A percentile compares a stretch with the other conserved stretches of the same genome.
Conservation (phyloP, 805 yeast species). For the Huiozyma naganishii region DNA sequence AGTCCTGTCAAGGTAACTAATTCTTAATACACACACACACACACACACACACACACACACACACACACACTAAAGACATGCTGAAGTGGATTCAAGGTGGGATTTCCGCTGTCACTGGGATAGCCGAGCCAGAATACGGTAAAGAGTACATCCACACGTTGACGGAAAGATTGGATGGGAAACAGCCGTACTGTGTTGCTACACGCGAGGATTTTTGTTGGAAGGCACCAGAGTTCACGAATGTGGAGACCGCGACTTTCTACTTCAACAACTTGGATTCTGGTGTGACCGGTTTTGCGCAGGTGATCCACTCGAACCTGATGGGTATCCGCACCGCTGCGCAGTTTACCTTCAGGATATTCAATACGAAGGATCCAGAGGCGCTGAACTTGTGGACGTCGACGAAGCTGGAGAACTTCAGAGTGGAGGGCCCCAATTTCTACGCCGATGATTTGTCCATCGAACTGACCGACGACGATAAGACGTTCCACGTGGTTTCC, state of each 20-base stretch:
- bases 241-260: constrained; percentile 92
- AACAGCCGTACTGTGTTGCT: constrained; percentile 50
- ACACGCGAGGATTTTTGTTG: constrained; percentile 62
- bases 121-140: constrained; percentile 96
- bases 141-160: constrained; percentile 85
- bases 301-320: constrained; percentile 85
- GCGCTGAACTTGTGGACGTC: constrained; percentile 66
- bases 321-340: constrained; percentile 84
- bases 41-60: not conserved
- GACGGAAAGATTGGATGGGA: constrained; percentile 44
- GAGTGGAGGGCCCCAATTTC: constrained; percentile 63
- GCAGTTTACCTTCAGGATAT: constrained; percentile 84
- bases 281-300: constrained; percentile 78
- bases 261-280: constrained; percentile 58
- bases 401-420: constrained; percentile 72
- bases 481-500: constrained; percentile 47
- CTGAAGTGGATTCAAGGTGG: constrained; percentile 78
- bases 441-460: constrained; percentile 65
- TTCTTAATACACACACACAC: not conserved
- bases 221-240: constrained; percentile 65
- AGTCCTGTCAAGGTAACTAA: not conserved
- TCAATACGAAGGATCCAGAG: constrained; percentile 26
- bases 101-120: constrained; percentile 89
- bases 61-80: constrained; percentile 29
- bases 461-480: constrained; percentile 44